A percentile compares a stretch with the other conserved stretches of the same genome.
phyloP scores from a whole-genome alignment of 306 rosid species.

The Sicyos baderoa region DNA sequence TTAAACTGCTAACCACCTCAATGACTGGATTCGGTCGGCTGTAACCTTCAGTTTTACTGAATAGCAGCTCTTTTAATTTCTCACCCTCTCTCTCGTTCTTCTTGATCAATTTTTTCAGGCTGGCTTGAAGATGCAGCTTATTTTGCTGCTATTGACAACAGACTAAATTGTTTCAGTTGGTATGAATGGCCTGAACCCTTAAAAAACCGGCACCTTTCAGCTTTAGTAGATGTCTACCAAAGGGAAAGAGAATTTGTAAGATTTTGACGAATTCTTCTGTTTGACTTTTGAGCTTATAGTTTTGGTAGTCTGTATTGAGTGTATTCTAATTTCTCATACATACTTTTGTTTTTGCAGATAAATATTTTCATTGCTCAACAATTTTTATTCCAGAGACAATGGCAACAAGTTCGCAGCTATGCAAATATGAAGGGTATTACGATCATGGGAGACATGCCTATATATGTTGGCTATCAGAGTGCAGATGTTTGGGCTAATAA shows the following conservation, averaged over 20 bases:
- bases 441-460: slow-evolving; percentile 99
- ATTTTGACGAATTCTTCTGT: slow-evolving; percentile 24
- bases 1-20: background rate
- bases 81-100: slow-evolving; percentile 18
- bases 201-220: slow-evolving; percentile 76
- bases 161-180: slow-evolving; percentile 63
- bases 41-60: slow-evolving; percentile 4
- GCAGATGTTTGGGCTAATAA: slow-evolving; percentile 99
- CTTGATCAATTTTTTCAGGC: slow-evolving; percentile 43
- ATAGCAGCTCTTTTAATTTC: background rate
- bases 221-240: slow-evolving; percentile 60
- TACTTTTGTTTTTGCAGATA: slow-evolving; percentile 52
- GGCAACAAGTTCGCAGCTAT: slow-evolving; percentile 75
- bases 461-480: slow-evolving; percentile 94
- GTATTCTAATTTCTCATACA: slow-evolving; percentile 24
- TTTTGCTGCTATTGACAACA: slow-evolving; percentile 86
- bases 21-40: slow-evolving; percentile 1
- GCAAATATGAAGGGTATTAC: slow-evolving; percentile 63
- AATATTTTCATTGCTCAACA: slow-evolving; percentile 70
- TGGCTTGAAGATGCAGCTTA: slow-evolving; percentile 98
- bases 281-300: slow-evolving; percentile 24
- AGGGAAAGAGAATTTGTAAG: slow-evolving; percentile 73
- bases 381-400: slow-evolving; percentile 92
- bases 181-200: slow-evolving; percentile 89
- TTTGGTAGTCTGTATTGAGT: slow-evolving; percentile 21